Base-by-base conservation (phyloP, 2,329 filamentous ascomycete genomes). In the Xylariaceae sp. region DNA sequence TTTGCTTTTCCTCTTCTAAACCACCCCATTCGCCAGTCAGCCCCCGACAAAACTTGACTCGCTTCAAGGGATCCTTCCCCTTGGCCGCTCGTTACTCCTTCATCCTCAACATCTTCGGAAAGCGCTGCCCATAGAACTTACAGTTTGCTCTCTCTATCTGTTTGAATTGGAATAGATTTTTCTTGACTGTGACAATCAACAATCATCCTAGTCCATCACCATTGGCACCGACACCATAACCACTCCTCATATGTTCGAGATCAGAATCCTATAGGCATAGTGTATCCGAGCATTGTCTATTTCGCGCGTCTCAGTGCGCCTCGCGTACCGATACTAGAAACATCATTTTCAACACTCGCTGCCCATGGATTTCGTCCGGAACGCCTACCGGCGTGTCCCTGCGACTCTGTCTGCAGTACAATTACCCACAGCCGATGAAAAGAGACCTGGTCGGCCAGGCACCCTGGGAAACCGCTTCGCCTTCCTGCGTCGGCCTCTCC, bases 401-500 rank as follows among this genome's bases (percentile, higher is more conserved):
- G 64, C 66, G 44, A 59, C 64, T 42, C 60, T 65, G 39, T 60
- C 66, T 43, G 37, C 45, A 56, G 60, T 67, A 22, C 67, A 69
- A 49, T 69, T 79, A 14, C 77, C 77, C 21, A 72, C 74, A 19
- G 56, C 67, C 39, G 74, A 79, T 54, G 75, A 78, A 58, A 80
- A 79, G 63, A 66, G 55, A 45, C 59, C 34, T 54, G 65, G 66
- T 48, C 64, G 67, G 27, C 44, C 44, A 5, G 40, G 39, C 25
- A 68, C 71, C 47, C 65, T 73, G 38, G 67, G 70, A 25, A 70
- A 74, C 34, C 73, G 76, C 42, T 74, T 94, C 60, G 85, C 86
- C 51, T 94, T 96, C 67, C 88, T 97, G 67, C 79, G 84, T 58
- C 81, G 88, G 63, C 88, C 92, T 41, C 80, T 98, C 74, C 84